Base-by-base conservation (phyloP, 352 stramenopile species). In the Aphanomyces euteiches region DNA sequence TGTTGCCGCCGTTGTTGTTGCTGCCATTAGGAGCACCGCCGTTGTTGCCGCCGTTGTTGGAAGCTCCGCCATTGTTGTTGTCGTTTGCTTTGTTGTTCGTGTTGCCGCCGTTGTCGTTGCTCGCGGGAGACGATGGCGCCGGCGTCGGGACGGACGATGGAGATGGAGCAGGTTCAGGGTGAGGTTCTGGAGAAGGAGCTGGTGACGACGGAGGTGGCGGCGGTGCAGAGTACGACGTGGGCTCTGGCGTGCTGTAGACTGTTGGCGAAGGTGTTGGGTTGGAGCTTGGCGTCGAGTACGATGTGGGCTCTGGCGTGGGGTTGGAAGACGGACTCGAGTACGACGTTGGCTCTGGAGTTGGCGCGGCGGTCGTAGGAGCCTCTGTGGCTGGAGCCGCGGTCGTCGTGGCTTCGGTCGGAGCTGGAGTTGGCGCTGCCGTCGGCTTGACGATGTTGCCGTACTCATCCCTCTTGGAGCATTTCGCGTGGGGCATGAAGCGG, bases 401-500 rank as follows among this genome's bases (percentile, higher is more conserved):
- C 41, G 59, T 38, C 21, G 37, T 15, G 5, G 36, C 37, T 41
- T 21, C 5, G 57, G 28, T 28, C 41, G 34, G 3, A 15, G 63
- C 17, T 17, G 41, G 8, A 43, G 3, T 34, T 36, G 64, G 53
- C 45, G 36, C 59, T 5, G 47, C 59, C 3, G 13, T 53, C 7
- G 3, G 37, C 15, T 17, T 54, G n/a, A 58, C 37, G 45, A 19
- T 1, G 45, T 53, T 53, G 13, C 50, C 50, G 36, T 36, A 19
- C 50, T 36, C 15, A 1, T 61, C 54, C 17, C 13, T 19, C 39
- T 7, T 43, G 3, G 50, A 17, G 64, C 64, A 70, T 39, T 60
- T 60, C 12, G 64, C 64, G 8, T 15, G 7, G 4, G 64, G 64
- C 64, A 70, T 70, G 39, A 70, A 61, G 7, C 36, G 17, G 47